Percentiles rank a stretch among this genome's conserved stretches.
Evolutionary conservation across 441 rosid species (phyloP).

Genomic region (Bocquillonia castaneifolia): DNA sequence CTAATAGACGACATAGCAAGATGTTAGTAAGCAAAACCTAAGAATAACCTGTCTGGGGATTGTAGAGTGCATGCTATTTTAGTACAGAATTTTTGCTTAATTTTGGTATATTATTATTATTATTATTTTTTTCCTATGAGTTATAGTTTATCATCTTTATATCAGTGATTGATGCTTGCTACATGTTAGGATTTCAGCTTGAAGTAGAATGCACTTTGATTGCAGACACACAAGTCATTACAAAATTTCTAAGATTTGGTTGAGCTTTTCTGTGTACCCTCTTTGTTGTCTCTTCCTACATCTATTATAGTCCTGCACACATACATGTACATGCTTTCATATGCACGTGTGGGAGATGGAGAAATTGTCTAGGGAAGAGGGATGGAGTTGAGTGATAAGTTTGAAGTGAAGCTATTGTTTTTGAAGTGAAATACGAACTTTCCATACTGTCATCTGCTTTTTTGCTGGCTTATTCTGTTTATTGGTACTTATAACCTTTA

Average conservation of each 20-base stretch:
- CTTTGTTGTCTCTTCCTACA: neutral
- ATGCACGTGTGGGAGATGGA: neutral
- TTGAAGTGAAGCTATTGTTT: neutral
- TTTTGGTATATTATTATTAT: neutral
- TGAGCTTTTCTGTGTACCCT: neutral
- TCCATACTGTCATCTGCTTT: neutral
- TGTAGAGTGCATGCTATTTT: neutral
- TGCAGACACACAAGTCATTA: neutral
- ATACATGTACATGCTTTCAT: neutral
- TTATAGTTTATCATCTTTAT: neutral
- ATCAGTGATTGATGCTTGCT: neutral
- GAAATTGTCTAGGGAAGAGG: neutral
- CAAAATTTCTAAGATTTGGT: neutral
- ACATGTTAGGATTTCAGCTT: neutral
- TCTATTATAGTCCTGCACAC: neutral
- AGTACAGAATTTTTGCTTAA: neutral
- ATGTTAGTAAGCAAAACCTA: neutral
- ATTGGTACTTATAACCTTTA: conserved; percentile 10
- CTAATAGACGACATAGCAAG: neutral
- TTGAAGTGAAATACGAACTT: neutral
- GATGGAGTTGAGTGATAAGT: neutral
- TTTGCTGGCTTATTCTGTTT: neutral
- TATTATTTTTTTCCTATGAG: neutral
- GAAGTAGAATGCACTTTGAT: neutral
- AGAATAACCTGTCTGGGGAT: neutral